These are phyloP conservation scores for Rhododendron mucronatum DNA, from an alignment of 148 eudicot species.

Conservation along the genomic window DNA sequence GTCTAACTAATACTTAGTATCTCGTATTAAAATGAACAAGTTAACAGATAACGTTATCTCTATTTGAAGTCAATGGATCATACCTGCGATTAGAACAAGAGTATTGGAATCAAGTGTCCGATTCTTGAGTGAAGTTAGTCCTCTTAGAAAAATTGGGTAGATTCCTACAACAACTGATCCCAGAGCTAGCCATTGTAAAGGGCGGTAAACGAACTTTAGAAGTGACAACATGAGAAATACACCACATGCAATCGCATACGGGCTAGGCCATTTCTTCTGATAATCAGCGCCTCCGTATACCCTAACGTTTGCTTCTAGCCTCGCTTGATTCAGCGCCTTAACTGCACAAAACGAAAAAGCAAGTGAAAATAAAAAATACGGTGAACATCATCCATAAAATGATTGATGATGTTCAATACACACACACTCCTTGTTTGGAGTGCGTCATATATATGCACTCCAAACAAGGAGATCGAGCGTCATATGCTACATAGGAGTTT, in stretches of 20 bases:
- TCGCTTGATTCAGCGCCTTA: constrained; percentile 68
- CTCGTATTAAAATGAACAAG: no score
- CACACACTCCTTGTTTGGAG: no score
- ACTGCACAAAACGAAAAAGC: constrained; percentile 24
- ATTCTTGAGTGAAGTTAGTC: constrained; percentile 44
- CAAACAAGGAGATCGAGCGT: no score
- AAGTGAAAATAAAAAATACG: no score
- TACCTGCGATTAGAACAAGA: constrained; percentile 74
- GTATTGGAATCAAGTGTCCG: constrained; percentile 62
- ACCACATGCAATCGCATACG: constrained; percentile 58
- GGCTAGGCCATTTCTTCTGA: constrained; percentile 79
- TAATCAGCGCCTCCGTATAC: constrained; percentile 38
- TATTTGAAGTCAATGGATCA: background rate
- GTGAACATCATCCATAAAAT: background rate
- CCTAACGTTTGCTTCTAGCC: constrained; percentile 76
- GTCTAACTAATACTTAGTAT: no score
- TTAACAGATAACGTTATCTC: no score
- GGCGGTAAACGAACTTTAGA: constrained; percentile 54
- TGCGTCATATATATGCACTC: no score
- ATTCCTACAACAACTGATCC: constrained; percentile 66
- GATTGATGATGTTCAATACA: background rate
- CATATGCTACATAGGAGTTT: no score
- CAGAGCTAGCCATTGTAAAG: constrained; percentile 67
- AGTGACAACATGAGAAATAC: constrained; percentile 49
- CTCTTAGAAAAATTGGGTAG: constrained; percentile 50